Evolutionary conservation across 2,329 filamentous ascomycete species (phyloP).

Genomic region (Ophiocordyceps camponoti-leonardi): DNA sequence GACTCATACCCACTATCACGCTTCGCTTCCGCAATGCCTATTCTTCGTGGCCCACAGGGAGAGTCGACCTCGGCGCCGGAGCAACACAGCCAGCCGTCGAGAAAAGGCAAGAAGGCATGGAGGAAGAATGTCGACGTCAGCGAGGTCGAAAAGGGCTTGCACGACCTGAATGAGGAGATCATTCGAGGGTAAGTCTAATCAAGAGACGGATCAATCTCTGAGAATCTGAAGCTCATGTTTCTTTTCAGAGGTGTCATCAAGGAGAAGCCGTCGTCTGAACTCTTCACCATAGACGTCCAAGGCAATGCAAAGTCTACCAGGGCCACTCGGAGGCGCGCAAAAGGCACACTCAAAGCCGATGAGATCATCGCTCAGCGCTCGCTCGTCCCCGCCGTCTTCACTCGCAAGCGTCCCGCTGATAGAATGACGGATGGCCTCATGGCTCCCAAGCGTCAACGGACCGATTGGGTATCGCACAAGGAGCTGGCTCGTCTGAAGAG

Average conservation of each 20-base stretch:
- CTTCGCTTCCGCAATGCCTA: too few relatives aligned
- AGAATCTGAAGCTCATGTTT: conserved; percentile 3
- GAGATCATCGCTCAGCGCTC: conserved; percentile 82
- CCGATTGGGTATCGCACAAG: conserved; percentile 67
- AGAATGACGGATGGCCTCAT: conserved; percentile 59
- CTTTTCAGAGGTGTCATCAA: conserved; percentile 57
- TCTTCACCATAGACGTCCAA: conserved; percentile 68
- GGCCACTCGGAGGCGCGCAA: conserved; percentile 45
- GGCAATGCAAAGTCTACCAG: conserved; percentile 51
- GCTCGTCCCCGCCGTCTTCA: conserved; percentile 59
- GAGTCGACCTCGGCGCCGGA: conserved; percentile 46
- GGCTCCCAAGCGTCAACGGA: conserved; percentile 57
- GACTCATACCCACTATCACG: too few relatives aligned
- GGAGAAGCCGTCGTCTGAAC: conserved; percentile 66
- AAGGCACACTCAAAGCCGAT: conserved; percentile 74
- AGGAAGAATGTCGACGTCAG: conserved; percentile 93
- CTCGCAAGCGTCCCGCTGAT: conserved; percentile 56
- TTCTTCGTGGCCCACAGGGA: conserved; percentile 25
- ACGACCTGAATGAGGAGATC: conserved; percentile 73
- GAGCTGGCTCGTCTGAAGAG: conserved; percentile 64
- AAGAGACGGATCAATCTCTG: neutral
- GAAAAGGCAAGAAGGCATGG: conserved; percentile 98
- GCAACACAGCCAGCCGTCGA: conserved; percentile 73
- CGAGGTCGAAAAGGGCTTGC: conserved; percentile 67
- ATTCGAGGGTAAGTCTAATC: conserved; percentile 54